Evolutionary conservation across 2,329 filamentous ascomycete genomes (phyloP).

Genomic region (Ambrosiella xylebori): DNA sequence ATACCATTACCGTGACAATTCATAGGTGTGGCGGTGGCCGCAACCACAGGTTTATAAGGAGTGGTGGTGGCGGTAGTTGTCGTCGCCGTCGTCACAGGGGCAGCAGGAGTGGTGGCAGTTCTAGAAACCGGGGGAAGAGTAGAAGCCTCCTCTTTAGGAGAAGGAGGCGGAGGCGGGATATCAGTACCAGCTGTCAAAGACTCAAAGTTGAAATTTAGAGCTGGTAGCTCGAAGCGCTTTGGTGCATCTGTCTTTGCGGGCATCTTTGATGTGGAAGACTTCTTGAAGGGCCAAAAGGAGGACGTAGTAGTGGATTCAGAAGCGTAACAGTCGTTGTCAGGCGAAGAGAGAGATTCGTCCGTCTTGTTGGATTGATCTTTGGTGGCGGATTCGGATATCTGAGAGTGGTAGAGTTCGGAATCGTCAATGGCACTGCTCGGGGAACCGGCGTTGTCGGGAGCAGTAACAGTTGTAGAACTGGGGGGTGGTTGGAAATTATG

Average conservation of each 20-base stretch:
- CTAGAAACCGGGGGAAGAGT: constrained; percentile 20
- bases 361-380: not conserved
- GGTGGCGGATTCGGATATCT: too few relatives aligned
- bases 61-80: constrained; percentile 12
- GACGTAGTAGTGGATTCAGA: not conserved
- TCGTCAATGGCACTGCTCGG: not conserved
- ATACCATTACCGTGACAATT: constrained; percentile 24
- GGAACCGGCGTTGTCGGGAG: not conserved
- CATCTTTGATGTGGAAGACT: constrained; percentile 4
- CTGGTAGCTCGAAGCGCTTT: constrained; percentile 35
- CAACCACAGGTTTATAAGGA: not conserved
- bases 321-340: not conserved
- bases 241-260: constrained; percentile 8
- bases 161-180: constrained; percentile 41
- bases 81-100: not conserved
- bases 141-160: constrained; percentile 30
- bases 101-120: constrained; percentile 10
- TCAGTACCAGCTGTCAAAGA: constrained; percentile 43
- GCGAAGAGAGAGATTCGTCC: not conserved
- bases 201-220: constrained; percentile 39
- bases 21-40: constrained; percentile 5
- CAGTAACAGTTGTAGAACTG: not conserved
- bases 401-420: too few relatives aligned
- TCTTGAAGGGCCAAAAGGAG: not conserved
- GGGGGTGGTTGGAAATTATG: not conserved